Conservation (phyloP, 2,329 filamentous ascomycete species). For the Dissoconium aciculare region DNA sequence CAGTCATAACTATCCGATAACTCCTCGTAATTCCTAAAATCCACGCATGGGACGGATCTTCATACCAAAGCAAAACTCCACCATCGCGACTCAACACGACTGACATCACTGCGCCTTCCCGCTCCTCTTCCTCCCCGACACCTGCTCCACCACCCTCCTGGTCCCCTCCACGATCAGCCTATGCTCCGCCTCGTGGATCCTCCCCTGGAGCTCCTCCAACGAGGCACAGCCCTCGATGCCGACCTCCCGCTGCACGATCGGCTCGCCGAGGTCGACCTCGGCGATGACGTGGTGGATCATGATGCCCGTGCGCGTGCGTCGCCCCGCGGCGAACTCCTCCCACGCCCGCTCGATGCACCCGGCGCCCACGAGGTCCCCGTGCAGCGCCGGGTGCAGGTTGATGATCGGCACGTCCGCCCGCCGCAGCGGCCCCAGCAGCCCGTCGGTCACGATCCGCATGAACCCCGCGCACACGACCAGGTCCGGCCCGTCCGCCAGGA, state of each 20-base stretch:
- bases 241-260: conserved; percentile 57
- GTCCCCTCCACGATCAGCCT: conserved; percentile 64
- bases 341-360: conserved; percentile 63
- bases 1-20: too few species aligned
- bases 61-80: too few species aligned
- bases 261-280: conserved; percentile 65
- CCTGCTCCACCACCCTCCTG: conserved; percentile 30
- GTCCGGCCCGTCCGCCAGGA: conserved; percentile 52
- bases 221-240: conserved; percentile 44
- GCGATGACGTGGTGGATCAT: conserved; percentile 73
- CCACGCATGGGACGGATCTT: too few species aligned
- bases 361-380: conserved; percentile 57
- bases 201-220: conserved; percentile 50
- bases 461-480: conserved; percentile 71
- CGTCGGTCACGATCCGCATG: conserved; percentile 65
- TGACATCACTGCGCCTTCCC: too few species aligned
- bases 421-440: conserved; percentile 55
- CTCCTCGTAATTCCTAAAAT: too few species aligned
- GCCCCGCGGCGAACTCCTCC: conserved; percentile 53
- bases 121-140: too few species aligned
- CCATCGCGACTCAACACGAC: too few species aligned
- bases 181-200: conserved; percentile 66
- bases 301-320: conserved; percentile 56
- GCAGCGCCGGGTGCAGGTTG: conserved; percentile 66
- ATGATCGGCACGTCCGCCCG: conserved; percentile 52